Base-by-base conservation (phyloP, 179 eudicot species). In the Spinacia oleracea region DNA sequence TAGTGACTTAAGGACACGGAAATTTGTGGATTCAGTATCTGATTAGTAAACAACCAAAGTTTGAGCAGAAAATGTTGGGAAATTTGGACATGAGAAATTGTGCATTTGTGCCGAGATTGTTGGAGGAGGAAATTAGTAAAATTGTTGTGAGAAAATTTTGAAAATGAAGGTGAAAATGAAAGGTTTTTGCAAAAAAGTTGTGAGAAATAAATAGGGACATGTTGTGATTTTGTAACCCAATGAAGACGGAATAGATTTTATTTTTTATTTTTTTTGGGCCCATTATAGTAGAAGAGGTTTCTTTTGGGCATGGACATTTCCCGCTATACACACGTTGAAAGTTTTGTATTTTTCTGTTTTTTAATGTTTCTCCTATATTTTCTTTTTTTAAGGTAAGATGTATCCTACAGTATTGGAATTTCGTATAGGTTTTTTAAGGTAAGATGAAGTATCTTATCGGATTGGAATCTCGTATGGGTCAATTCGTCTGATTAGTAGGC, bases 51-150 rank as follows among this genome's bases (percentile, higher is more conserved):
- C 16, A 38, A 51, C 32, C 72, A n/a, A 60, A 50, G 56, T 9
- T 60, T 66, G 59, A 77, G 78, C 45, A 65, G 78, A 55, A 66
- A 77, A 71, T 62, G 66, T 29, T 64, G 73, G 80, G 3, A 55
- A 72, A 11, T 29, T 51, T 31, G 69, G 80, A 38, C 27, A 42
- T 45, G 12, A 7, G 56, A 63, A 50, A 15, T 70, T 4, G 42
- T 7, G 73, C 1, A 38, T 38, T 38, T 48, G 18, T 48, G 53
- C 51, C 74, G 78, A 78, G 65, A 82, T 66, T 73, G 23, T 66
- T 55, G 78, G 84, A 58, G 34, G 64, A 55, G 62, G 43, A 77
- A 51, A 62, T 31, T 21, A 11, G 20, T 32, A 20, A 38, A 38
- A 3, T 38, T 38, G 40, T 38, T 38, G 40, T 38, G 40, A 38